Evolutionary conservation across 129 eudicot species (phyloP), one percentile per base, ranked within the genome.

Genomic region (Tagetes patula): DNA sequence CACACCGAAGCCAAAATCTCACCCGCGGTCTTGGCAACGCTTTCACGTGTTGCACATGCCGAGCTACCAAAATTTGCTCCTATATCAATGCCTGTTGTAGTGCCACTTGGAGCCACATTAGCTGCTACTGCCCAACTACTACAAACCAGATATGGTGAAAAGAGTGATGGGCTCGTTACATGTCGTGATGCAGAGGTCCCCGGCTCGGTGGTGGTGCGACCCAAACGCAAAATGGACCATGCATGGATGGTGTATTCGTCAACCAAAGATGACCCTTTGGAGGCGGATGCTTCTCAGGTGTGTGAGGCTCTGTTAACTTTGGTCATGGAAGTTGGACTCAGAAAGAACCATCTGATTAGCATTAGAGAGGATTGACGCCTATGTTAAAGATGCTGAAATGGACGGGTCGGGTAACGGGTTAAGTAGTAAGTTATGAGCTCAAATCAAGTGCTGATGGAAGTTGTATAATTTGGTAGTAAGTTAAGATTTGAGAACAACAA

Each of bases 181-280:
- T 77, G 99, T 55, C 81, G 97, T 7, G 99, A 95, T 71, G 99
- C 99, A 7, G 99, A 95, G 76, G 99, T 95, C 45, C 99, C 99
- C 0, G 99, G 99, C 46, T 95, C 99, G 1, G 86, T 90, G 36
- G 97, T 95, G 68, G 99, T 94, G 4, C 81, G 91, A n/a, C 99
- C 97, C 0, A 79, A 73, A 49, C 87, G 97, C 8, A 95, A 90
- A 47, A 34, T 95, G 67, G 99, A 95, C 65, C 99, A 95, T 50
- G 97, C 94, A 2, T 95, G 99, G 99, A 95, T 95, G 97, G 99
- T 90, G 9, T 95, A 90, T 65, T 94, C 98, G 11, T 78, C 96
- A 0, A 68, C 82, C 37, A 94, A 84, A n/a, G 97, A 94, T 65
- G 91, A 94, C 73, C 83, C 92, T 2, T 65, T 71, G 6, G 97